Evolutionary conservation across 345 rosid species (phyloP).

Genomic region (Salix dunnii): DNA sequence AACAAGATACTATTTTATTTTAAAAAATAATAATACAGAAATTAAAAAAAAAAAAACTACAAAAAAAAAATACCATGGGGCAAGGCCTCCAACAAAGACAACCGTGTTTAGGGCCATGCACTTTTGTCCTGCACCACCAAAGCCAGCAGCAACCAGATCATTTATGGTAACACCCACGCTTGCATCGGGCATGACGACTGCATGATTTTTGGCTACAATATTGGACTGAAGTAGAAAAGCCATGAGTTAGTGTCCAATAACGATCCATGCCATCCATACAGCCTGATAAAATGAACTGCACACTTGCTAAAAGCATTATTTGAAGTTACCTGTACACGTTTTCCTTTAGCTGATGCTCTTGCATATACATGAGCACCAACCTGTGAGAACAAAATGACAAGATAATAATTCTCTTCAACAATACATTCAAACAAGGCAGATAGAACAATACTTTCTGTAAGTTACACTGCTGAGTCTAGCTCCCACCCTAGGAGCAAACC

Average conservation of each 20-base stretch:
- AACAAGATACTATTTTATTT: too few species aligned
- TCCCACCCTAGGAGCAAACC: neutral
- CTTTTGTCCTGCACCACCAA: slow-evolving; percentile 66
- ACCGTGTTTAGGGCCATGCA: slow-evolving; percentile 44
- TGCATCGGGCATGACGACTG: slow-evolving; percentile 71
- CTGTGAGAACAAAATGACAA: slow-evolving; percentile 17
- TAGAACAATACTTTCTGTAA: neutral
- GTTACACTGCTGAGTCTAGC: neutral
- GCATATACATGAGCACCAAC: slow-evolving; percentile 33
- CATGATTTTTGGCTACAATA: slow-evolving; percentile 49
- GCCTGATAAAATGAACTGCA: slow-evolving; percentile 1
- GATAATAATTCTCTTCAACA: neutral
- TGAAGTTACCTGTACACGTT: slow-evolving; percentile 36
- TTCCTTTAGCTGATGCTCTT: slow-evolving; percentile 40
- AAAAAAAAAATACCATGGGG: slow-evolving; percentile 38
- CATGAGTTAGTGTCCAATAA: slow-evolving; percentile 7
- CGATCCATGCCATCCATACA: neutral
- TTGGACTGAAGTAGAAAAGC: slow-evolving; percentile 40
- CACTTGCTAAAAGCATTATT: neutral
- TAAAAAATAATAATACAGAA: too few species aligned
- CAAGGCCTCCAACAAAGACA: slow-evolving; percentile 54
- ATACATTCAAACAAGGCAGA: neutral
- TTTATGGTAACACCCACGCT: slow-evolving; percentile 50
- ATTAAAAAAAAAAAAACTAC: neutral
- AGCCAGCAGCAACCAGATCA: slow-evolving; percentile 53